Percentiles rank a stretch among this genome's conserved stretches.
Conservation (phyloP, 1,284 basidiomycete genomes). For the Spongiforma sp. region DNA sequence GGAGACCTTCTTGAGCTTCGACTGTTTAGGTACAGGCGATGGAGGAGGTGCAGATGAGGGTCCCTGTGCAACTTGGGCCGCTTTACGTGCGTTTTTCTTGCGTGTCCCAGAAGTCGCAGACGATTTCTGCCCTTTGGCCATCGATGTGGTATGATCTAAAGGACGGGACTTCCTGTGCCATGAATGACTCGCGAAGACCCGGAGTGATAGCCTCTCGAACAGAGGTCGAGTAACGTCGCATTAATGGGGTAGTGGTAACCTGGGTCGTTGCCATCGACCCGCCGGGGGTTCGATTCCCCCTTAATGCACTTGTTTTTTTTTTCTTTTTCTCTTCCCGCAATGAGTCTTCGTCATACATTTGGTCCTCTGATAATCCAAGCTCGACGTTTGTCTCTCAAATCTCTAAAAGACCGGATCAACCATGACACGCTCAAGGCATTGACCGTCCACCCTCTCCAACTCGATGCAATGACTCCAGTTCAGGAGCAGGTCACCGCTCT, state of each 20-base stretch:
- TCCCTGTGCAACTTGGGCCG: conserved; percentile 39
- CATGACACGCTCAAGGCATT: conserved; percentile 66
- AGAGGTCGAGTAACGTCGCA: not conserved
- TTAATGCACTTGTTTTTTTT: conserved; percentile 12
- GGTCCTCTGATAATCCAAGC: conserved; percentile 2
- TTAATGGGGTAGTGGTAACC: not conserved
- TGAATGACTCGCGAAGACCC: too few relatives aligned
- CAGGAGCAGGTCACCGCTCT: conserved; percentile 82
- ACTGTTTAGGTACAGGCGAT: conserved; percentile 42
- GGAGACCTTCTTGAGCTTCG: conserved; percentile 54
- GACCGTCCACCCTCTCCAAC: conserved; percentile 70
- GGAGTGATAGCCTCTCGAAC: too few relatives aligned
- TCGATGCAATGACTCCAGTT: conserved; percentile 83
- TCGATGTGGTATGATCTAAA: conserved; percentile 21
- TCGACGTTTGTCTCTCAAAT: conserved; percentile 5
- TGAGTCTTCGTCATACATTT: too few relatives aligned
- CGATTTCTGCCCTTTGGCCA: conserved; percentile 65
- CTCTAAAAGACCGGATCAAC: conserved; percentile 49
- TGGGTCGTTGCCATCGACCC: conserved; percentile 50
- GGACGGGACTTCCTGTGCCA: not conserved
- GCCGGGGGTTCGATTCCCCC: conserved; percentile 48
- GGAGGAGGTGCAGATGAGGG: conserved; percentile 29
- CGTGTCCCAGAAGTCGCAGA: conserved; percentile 83
- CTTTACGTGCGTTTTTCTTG: conserved; percentile 83
- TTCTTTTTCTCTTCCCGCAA: too few relatives aligned